Evolutionary conservation across 2,329 filamentous ascomycete species (phyloP).

Genomic region (Beauveria asiatica): DNA sequence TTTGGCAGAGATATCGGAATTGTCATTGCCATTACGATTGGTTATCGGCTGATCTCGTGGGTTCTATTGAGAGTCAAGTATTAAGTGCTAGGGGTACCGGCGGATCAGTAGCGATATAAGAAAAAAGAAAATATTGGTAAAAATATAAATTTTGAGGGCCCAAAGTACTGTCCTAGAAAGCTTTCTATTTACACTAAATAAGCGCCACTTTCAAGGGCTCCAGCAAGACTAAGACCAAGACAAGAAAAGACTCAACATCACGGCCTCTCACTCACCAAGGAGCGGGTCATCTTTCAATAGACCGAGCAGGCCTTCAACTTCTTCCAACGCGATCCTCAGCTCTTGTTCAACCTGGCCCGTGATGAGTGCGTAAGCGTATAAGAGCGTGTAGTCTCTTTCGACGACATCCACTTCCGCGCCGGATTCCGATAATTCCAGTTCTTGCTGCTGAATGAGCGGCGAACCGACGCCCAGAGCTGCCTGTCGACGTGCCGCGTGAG

Average conservation of each 20-base stretch:
- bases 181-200: too few relatives aligned
- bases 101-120: too few relatives aligned
- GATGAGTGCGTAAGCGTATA: constrained; percentile 79
- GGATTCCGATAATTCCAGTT: neutral
- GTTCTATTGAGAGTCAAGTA: neutral
- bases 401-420: constrained; percentile 25
- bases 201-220: too few relatives aligned
- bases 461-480: neutral
- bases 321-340: constrained; percentile 45
- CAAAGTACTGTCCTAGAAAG: too few relatives aligned
- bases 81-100: neutral
- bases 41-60: too few relatives aligned
- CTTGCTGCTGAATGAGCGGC: neutral
- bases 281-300: constrained; percentile 28
- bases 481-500: constrained; percentile 28
- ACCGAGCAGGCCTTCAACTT: constrained; percentile 51
- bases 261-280: constrained; percentile 36
- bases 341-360: constrained; percentile 55
- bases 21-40: too few relatives aligned
- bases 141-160: too few relatives aligned
- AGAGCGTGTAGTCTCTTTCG: constrained; percentile 72
- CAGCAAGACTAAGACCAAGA: too few relatives aligned
- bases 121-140: too few relatives aligned
- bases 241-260: too few relatives aligned
- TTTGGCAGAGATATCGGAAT: too few relatives aligned